phyloP scores from a whole-genome alignment of 208 protist species.

The Leptomonas pyrrhocoris region DNA sequence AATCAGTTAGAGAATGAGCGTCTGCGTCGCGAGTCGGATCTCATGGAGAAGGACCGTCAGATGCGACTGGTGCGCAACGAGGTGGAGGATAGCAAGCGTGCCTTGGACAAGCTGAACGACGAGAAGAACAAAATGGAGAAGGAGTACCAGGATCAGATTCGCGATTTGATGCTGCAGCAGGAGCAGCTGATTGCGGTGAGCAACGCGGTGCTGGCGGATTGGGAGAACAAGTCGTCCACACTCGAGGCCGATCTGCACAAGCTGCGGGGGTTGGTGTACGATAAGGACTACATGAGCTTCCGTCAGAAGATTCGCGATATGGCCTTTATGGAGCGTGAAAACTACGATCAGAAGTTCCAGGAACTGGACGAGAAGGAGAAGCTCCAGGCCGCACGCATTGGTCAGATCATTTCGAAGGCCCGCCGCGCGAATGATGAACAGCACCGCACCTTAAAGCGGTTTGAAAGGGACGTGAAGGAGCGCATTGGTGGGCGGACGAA shows the following conservation, averaged over 20 bases:
- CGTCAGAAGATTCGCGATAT: constrained; percentile 61
- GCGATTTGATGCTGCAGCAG: constrained; percentile 59
- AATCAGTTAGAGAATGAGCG: constrained; percentile 53
- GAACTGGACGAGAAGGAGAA: constrained; percentile 66
- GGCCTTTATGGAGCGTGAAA: constrained; percentile 50
- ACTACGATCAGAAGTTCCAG: constrained; percentile 70
- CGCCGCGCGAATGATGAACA: constrained; percentile 58
- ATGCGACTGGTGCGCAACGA: constrained; percentile 56
- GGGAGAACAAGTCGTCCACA: constrained; percentile 61
- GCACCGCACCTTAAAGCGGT: constrained; percentile 52
- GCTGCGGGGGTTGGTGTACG: constrained; percentile 63
- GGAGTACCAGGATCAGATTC: constrained; percentile 69
- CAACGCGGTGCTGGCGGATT: constrained; percentile 62
- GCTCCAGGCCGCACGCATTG: constrained; percentile 49
- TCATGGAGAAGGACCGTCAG: constrained; percentile 74
- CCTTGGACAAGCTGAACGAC: constrained; percentile 37
- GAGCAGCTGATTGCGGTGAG: constrained; percentile 57
- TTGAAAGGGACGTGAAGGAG: constrained; percentile 45
- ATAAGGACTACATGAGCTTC: constrained; percentile 75
- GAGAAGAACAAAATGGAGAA: constrained; percentile 57
- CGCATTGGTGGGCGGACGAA: constrained; percentile 19
- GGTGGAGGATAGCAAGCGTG: constrained; percentile 40
- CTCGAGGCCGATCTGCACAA: constrained; percentile 64
- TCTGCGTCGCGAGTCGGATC: constrained; percentile 41
- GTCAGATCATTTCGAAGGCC: constrained; percentile 53